Evolutionary conservation across 2,329 filamentous ascomycete species (phyloP).

Genomic region (Fusarium sp.): DNA sequence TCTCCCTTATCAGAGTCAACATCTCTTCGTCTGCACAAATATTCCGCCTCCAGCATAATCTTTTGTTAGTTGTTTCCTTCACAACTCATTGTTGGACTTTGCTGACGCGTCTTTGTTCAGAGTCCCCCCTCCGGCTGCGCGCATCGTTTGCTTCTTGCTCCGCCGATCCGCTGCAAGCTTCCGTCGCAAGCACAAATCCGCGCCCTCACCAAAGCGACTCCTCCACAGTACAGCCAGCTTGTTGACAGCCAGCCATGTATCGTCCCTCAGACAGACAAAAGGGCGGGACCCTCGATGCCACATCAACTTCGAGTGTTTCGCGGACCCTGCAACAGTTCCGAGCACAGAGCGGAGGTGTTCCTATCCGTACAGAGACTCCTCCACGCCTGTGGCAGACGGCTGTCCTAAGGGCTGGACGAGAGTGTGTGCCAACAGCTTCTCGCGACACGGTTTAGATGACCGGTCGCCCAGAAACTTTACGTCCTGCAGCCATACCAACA

Average conservation of each 20-base stretch:
- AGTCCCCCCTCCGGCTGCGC: not conserved
- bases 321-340: slow-evolving; percentile 9
- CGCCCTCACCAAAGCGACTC: not conserved
- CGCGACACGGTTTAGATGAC: slow-evolving; percentile 6
- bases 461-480: not conserved
- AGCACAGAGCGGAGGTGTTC: not conserved
- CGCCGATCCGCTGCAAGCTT: not conserved
- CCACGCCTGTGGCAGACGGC: slow-evolving; percentile 6
- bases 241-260: not conserved
- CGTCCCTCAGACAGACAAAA: not conserved
- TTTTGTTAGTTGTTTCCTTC: not conserved
- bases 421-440: not conserved
- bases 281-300: not conserved
- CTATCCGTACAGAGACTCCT: not conserved
- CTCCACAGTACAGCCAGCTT: not conserved
- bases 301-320: slow-evolving; percentile 4
- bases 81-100: not conserved
- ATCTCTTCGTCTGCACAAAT: not conserved
- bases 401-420: not conserved
- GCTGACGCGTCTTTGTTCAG: not conserved
- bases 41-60: not conserved
- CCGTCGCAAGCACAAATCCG: not conserved
- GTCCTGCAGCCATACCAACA: not conserved
- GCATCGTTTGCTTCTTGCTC: not conserved
- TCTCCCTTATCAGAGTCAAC: not conserved